Evolutionary conservation across 768 basidiomycete genomes (phyloP), one percentile per base, ranked within the genome.

Genomic region (Lentinula sp.): DNA sequence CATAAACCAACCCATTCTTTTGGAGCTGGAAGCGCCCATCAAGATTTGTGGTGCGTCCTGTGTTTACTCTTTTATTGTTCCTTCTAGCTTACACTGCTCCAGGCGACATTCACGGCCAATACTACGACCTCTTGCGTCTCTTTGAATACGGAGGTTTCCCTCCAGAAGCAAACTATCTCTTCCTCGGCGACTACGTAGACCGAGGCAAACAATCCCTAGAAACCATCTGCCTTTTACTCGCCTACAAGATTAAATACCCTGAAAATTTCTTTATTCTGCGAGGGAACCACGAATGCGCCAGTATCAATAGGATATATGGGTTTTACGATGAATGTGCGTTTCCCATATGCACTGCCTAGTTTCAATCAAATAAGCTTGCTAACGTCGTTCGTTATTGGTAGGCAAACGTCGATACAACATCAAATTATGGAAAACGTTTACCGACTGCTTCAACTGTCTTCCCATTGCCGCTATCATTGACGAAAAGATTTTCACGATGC

Each of bases 201-300:
- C 89, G 96, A 73, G 96, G 96, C 68, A 99, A 99, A 76, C 96
- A 99, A 75, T 94, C 91, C 51, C 84, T 99, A 69, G 96, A 99
- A 79, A 99, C 96, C n/a, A 99, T 99, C 73, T 98, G 96, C 73
- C 87, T 99, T 50, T 83, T 99, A 62, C 87, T 99, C 66, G 95
- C 96, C 50, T 99, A 99, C 90, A 99, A 99, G 85, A 96, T 96
- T 83, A 99, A 98, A 84, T 99, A 98, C 81, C 96, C 96, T 57
- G 96, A 99, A 85, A 99, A 99, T 82, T 99, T 99, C 80, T 99
- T 99, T 81, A 95, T 99, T 74, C 84, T 99, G 64, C 82, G 96
- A 69, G 96, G 96, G 68, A 99, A 99, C 78, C 96, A 99, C 76
- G 96, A 99, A 77, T 97, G 96, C 72, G 96, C 96, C 65, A 94